Percentiles rank a stretch among this genome's conserved stretches.
Conservation (phyloP, 2,329 filamentous ascomycete genomes). For the Trichoderma asperellum region DNA sequence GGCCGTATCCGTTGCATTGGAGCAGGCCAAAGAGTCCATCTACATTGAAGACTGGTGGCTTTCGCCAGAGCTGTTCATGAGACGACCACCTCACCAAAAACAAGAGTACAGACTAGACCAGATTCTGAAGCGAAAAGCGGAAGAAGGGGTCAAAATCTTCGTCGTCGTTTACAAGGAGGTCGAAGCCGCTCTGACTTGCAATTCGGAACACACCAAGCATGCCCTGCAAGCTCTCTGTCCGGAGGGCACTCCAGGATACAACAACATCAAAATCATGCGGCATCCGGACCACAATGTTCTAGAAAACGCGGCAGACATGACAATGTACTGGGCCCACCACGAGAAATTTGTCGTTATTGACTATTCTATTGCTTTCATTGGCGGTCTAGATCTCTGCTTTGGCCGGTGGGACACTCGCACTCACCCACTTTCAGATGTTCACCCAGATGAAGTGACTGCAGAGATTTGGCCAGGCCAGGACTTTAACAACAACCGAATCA, state of each 20-base stretch:
- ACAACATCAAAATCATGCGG: constrained; percentile 86
- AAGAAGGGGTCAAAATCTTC: constrained; percentile 92
- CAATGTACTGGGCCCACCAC: constrained; percentile 97
- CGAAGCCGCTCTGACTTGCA: constrained; percentile 81
- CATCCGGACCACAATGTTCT: constrained; percentile 96
- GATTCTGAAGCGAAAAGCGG: constrained; percentile 82
- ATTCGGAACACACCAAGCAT: constrained; percentile 90
- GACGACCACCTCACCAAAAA: constrained; percentile 78
- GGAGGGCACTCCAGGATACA: constrained; percentile 77
- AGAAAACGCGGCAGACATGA: constrained; percentile 94
- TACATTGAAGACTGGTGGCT: constrained; percentile 99
- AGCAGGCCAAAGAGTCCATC: constrained; percentile 87
- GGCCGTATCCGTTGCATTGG: constrained; percentile 87
- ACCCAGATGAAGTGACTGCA: constrained; percentile 78
- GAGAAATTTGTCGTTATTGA: constrained; percentile 98
- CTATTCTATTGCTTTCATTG: constrained; percentile 88
- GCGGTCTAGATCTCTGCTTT: constrained; percentile 92
- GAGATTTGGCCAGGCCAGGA: constrained; percentile 96
- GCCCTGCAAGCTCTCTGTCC: constrained; percentile 79
- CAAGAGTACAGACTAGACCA: constrained; percentile 88
- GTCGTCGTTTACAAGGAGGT: constrained; percentile 92
- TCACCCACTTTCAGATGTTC: constrained; percentile 83
- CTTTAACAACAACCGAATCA: constrained; percentile 95
- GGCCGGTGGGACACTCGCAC: constrained; percentile 90
- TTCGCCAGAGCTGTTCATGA: constrained; percentile 83